Base-by-base conservation (phyloP, 768 basidiomycete species). In the Boletus reticulatus region DNA sequence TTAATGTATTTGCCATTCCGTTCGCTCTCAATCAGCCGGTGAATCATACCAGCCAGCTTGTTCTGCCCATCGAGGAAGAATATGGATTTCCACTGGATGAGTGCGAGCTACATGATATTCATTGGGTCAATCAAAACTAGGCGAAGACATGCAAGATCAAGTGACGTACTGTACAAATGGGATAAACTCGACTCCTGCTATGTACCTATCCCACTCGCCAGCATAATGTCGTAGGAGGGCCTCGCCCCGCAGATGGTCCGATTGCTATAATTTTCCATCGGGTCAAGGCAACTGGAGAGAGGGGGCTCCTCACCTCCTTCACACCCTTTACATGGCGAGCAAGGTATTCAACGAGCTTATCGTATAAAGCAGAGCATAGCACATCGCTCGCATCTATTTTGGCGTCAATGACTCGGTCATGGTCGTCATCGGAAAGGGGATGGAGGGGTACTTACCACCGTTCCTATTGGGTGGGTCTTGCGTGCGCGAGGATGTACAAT, bases 161-260 rank as follows among this genome's bases (percentile, higher is more conserved):
- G 34, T 6, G 24, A 75, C 88, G 67, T 61, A 96, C 95, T 27
- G 96, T 99, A 69, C 98, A 98, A 20, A 99, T 92, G 1, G 86
- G 87, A 75, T 97, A 98, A 19, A 98, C 90, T 42, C 87, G 89
- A 95, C 95, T 46, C 96, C 96, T 3, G 88, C 96, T 0, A 97
- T 99, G 75, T 98, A 98, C 43, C 94, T 81, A 64, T 92, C 89
- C 97, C 97, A 98, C 72, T 98, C 94, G 55, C 74, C 71, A 2
- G 92, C 93, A 67, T 98, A 99, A 69, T 91, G 97, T 60, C 87
- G 84, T 53, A 99, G 76, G 7, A 99, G 81, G 1, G 84, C 88
- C 65, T 97, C 89, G 65, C 97, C 93, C 66, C 89, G 87, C 24
- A 97, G 74, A 22, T 78, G 65, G 50, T 96, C 93, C 13, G 89